Conservation (phyloP, 2,329 filamentous ascomycete species). For the Fusarium nematophilum region DNA sequence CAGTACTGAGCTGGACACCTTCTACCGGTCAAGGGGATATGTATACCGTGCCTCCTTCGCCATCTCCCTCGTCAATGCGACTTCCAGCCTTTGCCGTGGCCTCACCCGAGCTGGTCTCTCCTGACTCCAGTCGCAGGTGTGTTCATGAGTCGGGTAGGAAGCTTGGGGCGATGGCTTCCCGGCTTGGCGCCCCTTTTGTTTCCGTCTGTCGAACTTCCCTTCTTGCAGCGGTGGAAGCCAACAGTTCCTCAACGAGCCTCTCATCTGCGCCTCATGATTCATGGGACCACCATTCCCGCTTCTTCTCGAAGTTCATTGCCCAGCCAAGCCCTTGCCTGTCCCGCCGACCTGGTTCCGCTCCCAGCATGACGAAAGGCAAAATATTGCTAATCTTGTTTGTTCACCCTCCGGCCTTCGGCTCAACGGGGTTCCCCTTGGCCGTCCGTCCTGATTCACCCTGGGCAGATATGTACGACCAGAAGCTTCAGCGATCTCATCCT, state of each 20-base stretch:
- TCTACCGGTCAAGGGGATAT: no score
- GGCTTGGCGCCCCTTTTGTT: slow-evolving; percentile 32
- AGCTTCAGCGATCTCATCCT: background rate
- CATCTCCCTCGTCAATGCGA: slow-evolving; percentile 6
- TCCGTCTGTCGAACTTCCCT: slow-evolving; percentile 5
- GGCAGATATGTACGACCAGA: background rate
- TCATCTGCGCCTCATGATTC: slow-evolving; percentile 28
- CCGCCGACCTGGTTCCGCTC: slow-evolving; percentile 6
- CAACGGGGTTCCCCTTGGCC: background rate
- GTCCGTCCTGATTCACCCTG: background rate
- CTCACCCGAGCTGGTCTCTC: slow-evolving; percentile 21
- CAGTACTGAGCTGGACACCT: no score
- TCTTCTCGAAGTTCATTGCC: slow-evolving; percentile 3
- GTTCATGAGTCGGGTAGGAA: slow-evolving; percentile 32
- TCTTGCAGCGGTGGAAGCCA: slow-evolving; percentile 8
- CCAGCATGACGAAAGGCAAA: background rate
- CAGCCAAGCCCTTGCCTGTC: background rate
- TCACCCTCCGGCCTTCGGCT: no score
- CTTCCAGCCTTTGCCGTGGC: slow-evolving; percentile 16
- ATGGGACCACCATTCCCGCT: slow-evolving; percentile 19
- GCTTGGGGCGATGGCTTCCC: slow-evolving; percentile 17
- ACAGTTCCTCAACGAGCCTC: slow-evolving; percentile 8
- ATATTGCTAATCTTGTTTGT: background rate
- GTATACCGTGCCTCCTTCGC: slow-evolving; percentile 20
- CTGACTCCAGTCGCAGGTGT: slow-evolving; percentile 18